Evolutionary conservation across 2,329 filamentous ascomycete species (phyloP).

Genomic region (Fusarium sp.): DNA sequence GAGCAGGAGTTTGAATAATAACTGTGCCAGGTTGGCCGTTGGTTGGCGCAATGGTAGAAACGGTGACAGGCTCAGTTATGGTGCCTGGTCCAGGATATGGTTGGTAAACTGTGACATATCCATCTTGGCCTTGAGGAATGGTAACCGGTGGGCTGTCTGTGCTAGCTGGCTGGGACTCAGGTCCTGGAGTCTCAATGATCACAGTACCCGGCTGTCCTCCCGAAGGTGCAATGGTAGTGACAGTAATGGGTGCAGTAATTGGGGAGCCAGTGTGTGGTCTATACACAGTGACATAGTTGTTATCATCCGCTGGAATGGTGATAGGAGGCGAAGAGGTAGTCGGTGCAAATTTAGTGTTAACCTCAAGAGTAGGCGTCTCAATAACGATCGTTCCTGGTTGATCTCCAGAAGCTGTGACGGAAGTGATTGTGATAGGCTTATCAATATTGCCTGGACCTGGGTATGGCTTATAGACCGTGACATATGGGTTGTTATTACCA

Average conservation of each 20-base stretch:
- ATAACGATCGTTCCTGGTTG: constrained; percentile 34
- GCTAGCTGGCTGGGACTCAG: neutral
- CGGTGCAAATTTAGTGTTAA: constrained; percentile 30
- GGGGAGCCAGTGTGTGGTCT: constrained; percentile 22
- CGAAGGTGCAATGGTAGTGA: constrained; percentile 34
- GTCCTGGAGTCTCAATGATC: constrained; percentile 32
- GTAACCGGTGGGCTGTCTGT: constrained; percentile 19
- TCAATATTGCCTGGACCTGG: constrained; percentile 33
- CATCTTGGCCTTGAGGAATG: constrained; percentile 31
- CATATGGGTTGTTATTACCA: constrained; percentile 18
- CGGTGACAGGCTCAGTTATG: constrained; percentile 27
- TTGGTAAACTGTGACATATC: constrained; percentile 28
- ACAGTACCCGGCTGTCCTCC: constrained; percentile 34
- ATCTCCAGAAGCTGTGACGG: constrained; percentile 15
- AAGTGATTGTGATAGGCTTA: constrained; percentile 30
- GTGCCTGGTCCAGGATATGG: constrained; percentile 25
- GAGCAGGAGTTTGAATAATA: constrained; percentile 27
- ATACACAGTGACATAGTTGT: constrained; percentile 30
- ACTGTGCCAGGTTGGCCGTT: constrained; percentile 33
- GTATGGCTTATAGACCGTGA: constrained; percentile 33
- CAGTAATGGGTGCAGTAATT: constrained; percentile 32
- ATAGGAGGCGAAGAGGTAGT: constrained; percentile 6
- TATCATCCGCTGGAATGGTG: constrained; percentile 7
- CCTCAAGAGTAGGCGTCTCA: constrained; percentile 25
- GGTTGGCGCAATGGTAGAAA: constrained; percentile 21